Percentiles rank a stretch among this genome's conserved stretches.
Conservation (phyloP, 768 basidiomycete species). For the Suillus americanus region DNA sequence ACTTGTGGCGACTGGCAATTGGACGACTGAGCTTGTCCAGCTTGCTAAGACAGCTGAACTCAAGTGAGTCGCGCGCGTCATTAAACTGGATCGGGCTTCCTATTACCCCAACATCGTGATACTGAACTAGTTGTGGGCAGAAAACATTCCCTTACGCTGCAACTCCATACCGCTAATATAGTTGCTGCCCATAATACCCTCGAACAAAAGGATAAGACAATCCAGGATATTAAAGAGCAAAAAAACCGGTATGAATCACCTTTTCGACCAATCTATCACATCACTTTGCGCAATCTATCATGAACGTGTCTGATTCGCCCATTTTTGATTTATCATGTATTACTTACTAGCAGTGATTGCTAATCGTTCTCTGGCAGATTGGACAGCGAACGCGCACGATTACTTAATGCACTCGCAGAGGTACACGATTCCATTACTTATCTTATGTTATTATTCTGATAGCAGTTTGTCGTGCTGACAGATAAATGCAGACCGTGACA, state of each 20-base stretch:
- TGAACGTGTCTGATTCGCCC: not conserved
- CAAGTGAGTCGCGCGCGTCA: constrained; percentile 55
- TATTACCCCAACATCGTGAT: constrained; percentile 11
- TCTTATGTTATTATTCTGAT: constrained; percentile 9
- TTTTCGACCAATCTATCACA: not conserved
- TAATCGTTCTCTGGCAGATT: constrained; percentile 42
- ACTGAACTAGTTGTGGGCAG: constrained; percentile 33
- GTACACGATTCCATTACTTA: constrained; percentile 36
- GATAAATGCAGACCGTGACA: constrained; percentile 84
- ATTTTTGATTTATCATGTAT: constrained; percentile 16
- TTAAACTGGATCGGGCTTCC: constrained; percentile 2
- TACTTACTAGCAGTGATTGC: not conserved
- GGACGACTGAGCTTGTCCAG: constrained; percentile 85
- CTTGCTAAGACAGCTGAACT: constrained; percentile 86
- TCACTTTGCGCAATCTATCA: not conserved
- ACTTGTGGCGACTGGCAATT: constrained; percentile 80
- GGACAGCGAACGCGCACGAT: constrained; percentile 71
- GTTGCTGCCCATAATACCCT: constrained; percentile 79
- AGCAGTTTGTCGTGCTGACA: constrained; percentile 25
- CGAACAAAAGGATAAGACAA: constrained; percentile 73
- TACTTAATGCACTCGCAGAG: constrained; percentile 69
- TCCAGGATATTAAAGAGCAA: constrained; percentile 82
- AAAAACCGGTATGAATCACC: constrained; percentile 66
- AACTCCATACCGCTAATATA: constrained; percentile 86
- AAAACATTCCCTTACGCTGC: constrained; percentile 81